A percentile compares a stretch with the other conserved stretches of the same genome.
Conservation (phyloP, 2,329 filamentous ascomycete species). For the Fusarium humuli region DNA sequence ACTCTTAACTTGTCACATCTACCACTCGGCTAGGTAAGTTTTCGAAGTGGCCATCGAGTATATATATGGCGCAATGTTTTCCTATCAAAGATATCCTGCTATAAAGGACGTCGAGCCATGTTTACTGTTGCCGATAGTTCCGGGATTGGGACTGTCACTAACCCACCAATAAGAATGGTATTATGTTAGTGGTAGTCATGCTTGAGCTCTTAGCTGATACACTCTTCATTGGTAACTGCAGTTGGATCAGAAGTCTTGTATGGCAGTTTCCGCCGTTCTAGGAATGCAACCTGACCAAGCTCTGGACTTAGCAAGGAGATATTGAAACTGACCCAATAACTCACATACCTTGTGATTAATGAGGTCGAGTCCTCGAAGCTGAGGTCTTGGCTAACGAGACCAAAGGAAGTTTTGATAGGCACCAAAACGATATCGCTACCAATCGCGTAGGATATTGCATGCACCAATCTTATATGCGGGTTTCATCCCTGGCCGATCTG, state of each 20-base stretch:
- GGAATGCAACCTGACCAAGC: background rate
- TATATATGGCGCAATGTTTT: background rate
- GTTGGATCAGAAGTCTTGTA: no score
- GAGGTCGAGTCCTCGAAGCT: background rate
- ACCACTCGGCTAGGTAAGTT: background rate
- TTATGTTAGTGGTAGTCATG: slow-evolving; percentile 1
- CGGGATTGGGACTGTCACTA: background rate
- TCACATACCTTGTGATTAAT: background rate
- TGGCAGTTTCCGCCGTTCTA: background rate
- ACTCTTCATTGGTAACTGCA: background rate
- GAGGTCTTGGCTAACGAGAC: background rate
- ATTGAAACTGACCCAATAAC: background rate
- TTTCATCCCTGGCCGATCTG: slow-evolving; percentile 18
- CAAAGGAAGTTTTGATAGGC: background rate
- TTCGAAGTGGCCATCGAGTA: slow-evolving; percentile 3
- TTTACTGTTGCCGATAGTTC: background rate
- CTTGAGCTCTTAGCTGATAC: background rate
- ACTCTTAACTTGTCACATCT: slow-evolving; percentile 23
- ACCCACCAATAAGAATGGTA: background rate
- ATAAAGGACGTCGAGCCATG: background rate
- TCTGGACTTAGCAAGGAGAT: background rate
- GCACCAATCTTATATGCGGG: slow-evolving; percentile 14
- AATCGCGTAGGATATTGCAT: background rate
- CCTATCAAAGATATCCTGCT: background rate
- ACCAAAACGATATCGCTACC: background rate